phyloP scores from a whole-genome alignment of 2,329 filamentous ascomycete genomes.

The Paecilomyces dactylethromorphus region DNA sequence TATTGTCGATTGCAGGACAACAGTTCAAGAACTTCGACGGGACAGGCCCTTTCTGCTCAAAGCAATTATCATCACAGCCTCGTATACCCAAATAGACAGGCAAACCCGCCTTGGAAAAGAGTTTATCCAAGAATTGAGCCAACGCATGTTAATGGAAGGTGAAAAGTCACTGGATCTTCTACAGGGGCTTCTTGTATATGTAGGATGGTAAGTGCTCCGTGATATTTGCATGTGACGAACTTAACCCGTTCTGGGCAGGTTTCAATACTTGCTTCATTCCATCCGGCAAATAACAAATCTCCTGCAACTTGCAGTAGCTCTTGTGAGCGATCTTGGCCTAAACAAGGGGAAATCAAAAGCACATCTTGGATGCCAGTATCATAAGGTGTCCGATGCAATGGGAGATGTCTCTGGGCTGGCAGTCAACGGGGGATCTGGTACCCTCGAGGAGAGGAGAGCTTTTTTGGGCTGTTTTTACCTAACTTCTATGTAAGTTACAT shows the following conservation, averaged over 20 bases:
- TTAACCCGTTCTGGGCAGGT: not conserved
- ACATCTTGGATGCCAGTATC: not conserved
- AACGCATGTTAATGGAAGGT: conserved; percentile 17
- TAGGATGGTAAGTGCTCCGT: conserved; percentile 18
- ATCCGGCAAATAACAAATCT: conserved; percentile 15
- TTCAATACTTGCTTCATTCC: not conserved
- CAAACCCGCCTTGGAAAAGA: conserved; percentile 18
- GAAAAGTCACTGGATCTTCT: conserved; percentile 26
- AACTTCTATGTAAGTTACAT: not conserved
- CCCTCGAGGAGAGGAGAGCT: conserved; percentile 2
- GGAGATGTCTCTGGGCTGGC: not conserved
- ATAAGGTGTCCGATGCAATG: conserved; percentile 1
- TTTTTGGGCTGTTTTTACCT: conserved; percentile 5
- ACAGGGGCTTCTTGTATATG: conserved; percentile 25
- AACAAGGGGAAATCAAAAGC: conserved; percentile 4
- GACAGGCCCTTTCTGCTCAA: conserved; percentile 24
- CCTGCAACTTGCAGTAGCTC: conserved; percentile 23
- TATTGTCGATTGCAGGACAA: conserved; percentile 1
- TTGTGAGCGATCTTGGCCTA: conserved; percentile 22
- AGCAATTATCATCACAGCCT: conserved; percentile 18
- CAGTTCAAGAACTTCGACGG: conserved; percentile 4
- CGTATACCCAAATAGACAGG: conserved; percentile 14
- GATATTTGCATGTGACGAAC: not conserved
- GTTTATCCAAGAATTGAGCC: conserved; percentile 18
- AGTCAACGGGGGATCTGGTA: not conserved